phyloP scores from a whole-genome alignment of 192 early-diverging fungal genomes.

The Rhizophagus clarus region DNA sequence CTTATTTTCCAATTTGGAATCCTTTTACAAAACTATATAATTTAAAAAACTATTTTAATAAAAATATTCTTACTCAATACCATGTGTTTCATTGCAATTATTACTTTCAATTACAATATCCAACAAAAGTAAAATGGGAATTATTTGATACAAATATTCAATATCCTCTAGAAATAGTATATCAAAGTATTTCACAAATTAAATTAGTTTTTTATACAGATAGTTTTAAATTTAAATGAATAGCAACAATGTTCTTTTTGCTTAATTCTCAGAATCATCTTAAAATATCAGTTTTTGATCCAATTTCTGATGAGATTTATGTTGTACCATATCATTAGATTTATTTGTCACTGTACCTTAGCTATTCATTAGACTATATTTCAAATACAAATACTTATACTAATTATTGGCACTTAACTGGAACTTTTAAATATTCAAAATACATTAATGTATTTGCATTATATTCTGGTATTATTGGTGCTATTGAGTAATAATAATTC shows the following conservation, averaged over 20 bases:
- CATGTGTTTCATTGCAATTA: background rate
- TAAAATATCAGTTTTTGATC: background rate
- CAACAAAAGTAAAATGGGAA: no score
- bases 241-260: background rate
- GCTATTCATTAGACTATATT: background rate
- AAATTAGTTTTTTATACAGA: no score
- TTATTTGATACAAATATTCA: no score
- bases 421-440: background rate
- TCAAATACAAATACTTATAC: background rate
- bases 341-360: background rate
- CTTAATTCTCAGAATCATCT: background rate
- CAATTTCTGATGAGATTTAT: background rate
- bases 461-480: background rate
- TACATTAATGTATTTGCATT: background rate
- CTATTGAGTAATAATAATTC: background rate
- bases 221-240: background rate
- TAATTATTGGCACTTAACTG: background rate
- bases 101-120: background rate
- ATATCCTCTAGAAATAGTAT: no score
- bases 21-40: background rate
- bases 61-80: background rate
- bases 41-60: background rate
- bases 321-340: background rate
- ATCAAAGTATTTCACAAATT: no score
- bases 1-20: background rate